Conservation (phyloP, 345 rosid genomes). For the Hevea brasiliensis region DNA sequence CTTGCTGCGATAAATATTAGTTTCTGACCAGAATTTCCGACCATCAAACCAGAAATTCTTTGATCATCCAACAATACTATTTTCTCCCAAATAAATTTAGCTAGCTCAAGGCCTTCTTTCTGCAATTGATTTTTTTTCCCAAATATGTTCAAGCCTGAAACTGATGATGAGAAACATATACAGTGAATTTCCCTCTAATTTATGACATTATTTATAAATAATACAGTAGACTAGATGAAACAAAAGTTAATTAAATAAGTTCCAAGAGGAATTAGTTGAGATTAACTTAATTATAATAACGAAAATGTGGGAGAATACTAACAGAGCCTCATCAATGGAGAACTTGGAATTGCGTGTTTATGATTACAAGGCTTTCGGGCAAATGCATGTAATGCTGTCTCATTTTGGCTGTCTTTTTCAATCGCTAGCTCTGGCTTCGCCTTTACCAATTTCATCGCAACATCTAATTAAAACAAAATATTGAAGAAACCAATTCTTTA, state of each 20-base stretch:
- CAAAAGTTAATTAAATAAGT: neutral
- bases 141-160: neutral
- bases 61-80: neutral
- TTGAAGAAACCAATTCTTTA: neutral
- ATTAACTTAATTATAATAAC: too few relatives aligned
- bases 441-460: constrained; percentile 1
- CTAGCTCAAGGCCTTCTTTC: neutral
- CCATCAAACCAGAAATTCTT: neutral
- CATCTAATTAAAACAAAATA: neutral
- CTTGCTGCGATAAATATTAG: constrained; percentile 16
- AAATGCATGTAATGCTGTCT: constrained; percentile 24
- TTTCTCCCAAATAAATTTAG: neutral
- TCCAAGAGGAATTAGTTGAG: too few relatives aligned
- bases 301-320: too few relatives aligned
- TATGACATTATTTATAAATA: neutral
- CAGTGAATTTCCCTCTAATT: too few relatives aligned
- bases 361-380: constrained; percentile 19
- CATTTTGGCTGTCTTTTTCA: too few relatives aligned
- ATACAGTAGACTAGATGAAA: neutral
- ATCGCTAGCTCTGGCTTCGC: neutral
- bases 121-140: neutral
- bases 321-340: too few relatives aligned
- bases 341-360: too few relatives aligned
- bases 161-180: neutral
- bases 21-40: neutral